Percentiles rank a stretch among this genome's conserved stretches.
Evolutionary conservation across 495 filamentous ascomycete genomes (phyloP).

Genomic region (Hypoxylon perforatum): DNA sequence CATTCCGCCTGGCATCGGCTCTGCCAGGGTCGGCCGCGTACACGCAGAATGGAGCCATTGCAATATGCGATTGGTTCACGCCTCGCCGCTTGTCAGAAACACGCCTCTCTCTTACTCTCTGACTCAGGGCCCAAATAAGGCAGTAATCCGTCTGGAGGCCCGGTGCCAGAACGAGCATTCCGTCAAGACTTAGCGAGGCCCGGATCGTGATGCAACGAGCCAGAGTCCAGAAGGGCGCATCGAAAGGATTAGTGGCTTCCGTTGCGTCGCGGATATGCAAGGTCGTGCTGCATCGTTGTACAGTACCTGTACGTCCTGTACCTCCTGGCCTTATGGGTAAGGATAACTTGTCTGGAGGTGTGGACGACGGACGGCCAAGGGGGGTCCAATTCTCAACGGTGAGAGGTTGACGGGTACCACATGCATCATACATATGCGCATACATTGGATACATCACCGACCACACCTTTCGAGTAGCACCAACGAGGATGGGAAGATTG

Average conservation of each 20-base stretch:
- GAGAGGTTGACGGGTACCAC: slow-evolving; percentile 40
- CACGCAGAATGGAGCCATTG: slow-evolving; percentile 4
- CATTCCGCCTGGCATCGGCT: slow-evolving; percentile 35
- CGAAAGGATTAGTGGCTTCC: slow-evolving; percentile 37
- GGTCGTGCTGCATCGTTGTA: slow-evolving; percentile 40
- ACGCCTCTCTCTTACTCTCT: slow-evolving; percentile 6
- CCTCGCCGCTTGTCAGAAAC: slow-evolving; percentile 11
- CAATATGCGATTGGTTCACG: slow-evolving; percentile 23
- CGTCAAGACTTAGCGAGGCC: slow-evolving; percentile 21
- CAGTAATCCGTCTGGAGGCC: slow-evolving; percentile 21
- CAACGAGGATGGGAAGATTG: slow-evolving; percentile 33
- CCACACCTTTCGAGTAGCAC: slow-evolving; percentile 36
- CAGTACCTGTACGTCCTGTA: slow-evolving; percentile 26
- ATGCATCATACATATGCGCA: slow-evolving; percentile 37
- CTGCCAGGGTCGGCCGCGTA: slow-evolving; percentile 16
- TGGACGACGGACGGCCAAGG: slow-evolving; percentile 33
- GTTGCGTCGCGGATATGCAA: slow-evolving; percentile 44
- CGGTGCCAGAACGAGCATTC: slow-evolving; percentile 7
- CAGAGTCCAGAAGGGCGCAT: slow-evolving; percentile 30
- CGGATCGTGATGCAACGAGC: slow-evolving; percentile 20
- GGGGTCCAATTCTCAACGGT: slow-evolving; percentile 35
- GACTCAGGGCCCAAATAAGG: slow-evolving; percentile 15
- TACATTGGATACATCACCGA: slow-evolving; percentile 36
- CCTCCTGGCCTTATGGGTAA: slow-evolving; percentile 47
- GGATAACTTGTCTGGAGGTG: slow-evolving; percentile 39